These are phyloP conservation scores for Veloboletus limbatus DNA, from an alignment of 1,284 basidiomycete species.

Conservation along the genomic window DNA sequence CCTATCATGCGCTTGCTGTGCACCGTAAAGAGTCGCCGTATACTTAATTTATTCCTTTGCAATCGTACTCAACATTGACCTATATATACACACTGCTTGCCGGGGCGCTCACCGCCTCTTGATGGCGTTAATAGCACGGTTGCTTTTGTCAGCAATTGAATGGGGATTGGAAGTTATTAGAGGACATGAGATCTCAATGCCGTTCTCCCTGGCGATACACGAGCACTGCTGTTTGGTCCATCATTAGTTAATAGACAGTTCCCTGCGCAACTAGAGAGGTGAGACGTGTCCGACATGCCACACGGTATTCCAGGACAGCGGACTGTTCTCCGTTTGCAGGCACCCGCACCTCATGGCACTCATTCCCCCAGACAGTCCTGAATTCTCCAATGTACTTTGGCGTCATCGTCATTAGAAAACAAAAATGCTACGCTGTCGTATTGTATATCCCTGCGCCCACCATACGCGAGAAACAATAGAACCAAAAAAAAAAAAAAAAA, in stretches of 20 bases:
- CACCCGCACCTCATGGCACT: slow-evolving; percentile 11
- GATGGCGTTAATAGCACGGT: slow-evolving; percentile 6
- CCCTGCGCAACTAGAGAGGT: slow-evolving; percentile 22
- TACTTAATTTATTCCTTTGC: slow-evolving; percentile 18
- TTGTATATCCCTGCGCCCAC: slow-evolving; percentile 24
- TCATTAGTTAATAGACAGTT: too few species aligned
- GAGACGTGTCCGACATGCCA: slow-evolving; percentile 9
- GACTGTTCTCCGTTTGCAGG: slow-evolving; percentile 9
- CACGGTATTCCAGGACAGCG: not conserved
- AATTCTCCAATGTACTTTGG: slow-evolving; percentile 1
- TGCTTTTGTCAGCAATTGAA: slow-evolving; percentile 6
- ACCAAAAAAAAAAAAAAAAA: slow-evolving; percentile 13
- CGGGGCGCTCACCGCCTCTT: slow-evolving; percentile 4
- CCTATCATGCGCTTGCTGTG: slow-evolving; percentile 8
- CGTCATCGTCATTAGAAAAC: slow-evolving; percentile 28
- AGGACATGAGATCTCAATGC: not conserved
- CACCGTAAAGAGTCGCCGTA: slow-evolving; percentile 6
- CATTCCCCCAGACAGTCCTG: slow-evolving; percentile 22
- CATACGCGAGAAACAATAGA: slow-evolving; percentile 12
- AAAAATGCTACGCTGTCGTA: slow-evolving; percentile 26
- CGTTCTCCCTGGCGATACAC: slow-evolving; percentile 5
- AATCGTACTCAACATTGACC: slow-evolving; percentile 3
- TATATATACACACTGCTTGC: slow-evolving; percentile 4
- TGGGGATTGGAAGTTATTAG: slow-evolving; percentile 12
- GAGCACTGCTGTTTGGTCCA: not conserved